Base-by-base conservation (phyloP, 1,284 basidiomycete genomes). In the Ustilago lituana region DNA sequence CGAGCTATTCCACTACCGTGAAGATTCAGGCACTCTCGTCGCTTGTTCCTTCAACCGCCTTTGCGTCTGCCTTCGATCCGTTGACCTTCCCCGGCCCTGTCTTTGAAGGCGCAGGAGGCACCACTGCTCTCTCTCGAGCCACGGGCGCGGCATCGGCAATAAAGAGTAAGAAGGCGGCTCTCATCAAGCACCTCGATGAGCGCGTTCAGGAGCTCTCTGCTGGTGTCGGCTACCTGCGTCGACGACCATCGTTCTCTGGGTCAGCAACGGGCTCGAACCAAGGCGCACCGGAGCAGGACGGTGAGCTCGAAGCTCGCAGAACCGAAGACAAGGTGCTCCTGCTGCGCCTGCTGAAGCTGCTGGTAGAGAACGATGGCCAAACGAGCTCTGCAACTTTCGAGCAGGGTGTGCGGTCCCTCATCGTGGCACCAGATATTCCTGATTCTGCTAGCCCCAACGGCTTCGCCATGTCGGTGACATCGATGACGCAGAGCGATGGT, bases 301-400 rank as follows among this genome's bases (percentile, higher is more conserved):
- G 39, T 4, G 66, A 66, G 46, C 51, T 73, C n/a, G 75, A 74
- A 20, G 71, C 69, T 12, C 68, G 76, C 17, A 59, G 73, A 20
- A 68, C 65, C 22, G 74, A 80, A 46, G 80, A 82, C 58, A 73
- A 77, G 52, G 66, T 77, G 23, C 33, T 79, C 6, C 60, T 82
- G 9, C 56, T 82, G 24, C 59, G 68, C 12, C 41, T 82, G 19
- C 54, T 82, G 8, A 60, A 55, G n/a, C 43, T 79, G 3, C 59
- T 82, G 6, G 69, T 82, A 14, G 74, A 79, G 48, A 67, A 80
- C 38, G 75, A 82, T 35, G 80, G 79, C 1, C 72, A 75, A 33
- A 59, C 69, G 27, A 52, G 58, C 52, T 59, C 60, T 14, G 29
- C 52, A 7, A 56, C 62, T n/a, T 77, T 75, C 37, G 70, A 71